Evolutionary conservation across 2,329 filamentous ascomycete species (phyloP), one percentile per base, ranked within the genome.

Genomic region (Harringtonia lauricola): DNA sequence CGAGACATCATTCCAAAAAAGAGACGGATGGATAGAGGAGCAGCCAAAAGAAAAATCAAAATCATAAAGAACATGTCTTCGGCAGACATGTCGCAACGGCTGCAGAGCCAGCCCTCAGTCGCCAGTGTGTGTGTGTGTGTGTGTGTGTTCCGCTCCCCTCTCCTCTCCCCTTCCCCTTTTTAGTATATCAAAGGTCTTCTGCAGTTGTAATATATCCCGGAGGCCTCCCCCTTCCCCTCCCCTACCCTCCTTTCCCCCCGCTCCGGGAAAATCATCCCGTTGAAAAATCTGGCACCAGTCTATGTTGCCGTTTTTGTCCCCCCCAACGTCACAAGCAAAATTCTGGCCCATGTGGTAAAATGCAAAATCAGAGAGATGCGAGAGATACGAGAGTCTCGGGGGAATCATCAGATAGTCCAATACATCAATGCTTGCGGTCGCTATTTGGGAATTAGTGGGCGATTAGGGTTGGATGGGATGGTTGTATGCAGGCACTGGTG

Each of bases 71-170:
- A n/a, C 4, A 10, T n/a, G 8, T 17, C 7, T 8, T 3, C 18
- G 6, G 18, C 6, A 9, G 18, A 8, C 13, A 18, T 8, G n/a
- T 21, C 17, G 14, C n/a, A 6, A 24, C 38, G 38, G 33, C 38
- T 17, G 24, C 34, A 36, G 41, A 42, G 30, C 41, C 41, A 21
- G 41, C 34, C 15, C 24, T 17, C 41, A 28, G 41, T 42, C 41
- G 36, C 36, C 36, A 8, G 19, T 18, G 12, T 26, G 24, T 26
- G n/a, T n/a, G n/a, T n/a, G n/a, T n/a, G n/a, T n/a, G n/a, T n/a
- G n/a, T n/a, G n/a, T n/a, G n/a, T n/a, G n/a, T n/a, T n/a, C n/a
- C n/a, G n/a, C n/a, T n/a, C n/a, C n/a, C n/a, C n/a, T n/a, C n/a
- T n/a, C n/a, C n/a, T n/a, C 24, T 26, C 10, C 24, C 24, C 24